phyloP scores from a whole-genome alignment of 345 rosid species.

The Turritis glabra region DNA sequence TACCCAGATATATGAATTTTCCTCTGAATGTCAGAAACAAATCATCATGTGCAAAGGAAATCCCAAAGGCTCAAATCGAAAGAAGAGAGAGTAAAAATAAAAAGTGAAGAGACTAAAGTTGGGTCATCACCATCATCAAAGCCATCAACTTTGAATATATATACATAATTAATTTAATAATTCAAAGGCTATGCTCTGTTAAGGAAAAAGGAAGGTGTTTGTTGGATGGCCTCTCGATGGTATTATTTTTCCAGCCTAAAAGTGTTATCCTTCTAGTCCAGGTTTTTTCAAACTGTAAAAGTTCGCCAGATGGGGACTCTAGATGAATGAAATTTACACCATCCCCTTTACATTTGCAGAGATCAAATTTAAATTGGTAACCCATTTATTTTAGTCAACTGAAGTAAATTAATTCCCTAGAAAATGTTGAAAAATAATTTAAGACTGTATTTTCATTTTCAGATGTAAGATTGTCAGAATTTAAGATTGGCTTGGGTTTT shows the following conservation, averaged over 20 bases:
- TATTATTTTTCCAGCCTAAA: slow-evolving; percentile 62
- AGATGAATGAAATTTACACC: background rate
- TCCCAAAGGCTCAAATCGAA: slow-evolving; percentile 10
- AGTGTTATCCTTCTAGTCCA: slow-evolving; percentile 38
- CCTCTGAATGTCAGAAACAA: slow-evolving; percentile 9
- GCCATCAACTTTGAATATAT: slow-evolving; percentile 39
- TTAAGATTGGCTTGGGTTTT: background rate
- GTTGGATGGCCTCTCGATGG: slow-evolving; percentile 34
- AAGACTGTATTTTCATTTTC: background rate
- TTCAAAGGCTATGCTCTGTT: slow-evolving; percentile 31
- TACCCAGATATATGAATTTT: slow-evolving; percentile 11
- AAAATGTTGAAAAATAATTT: background rate
- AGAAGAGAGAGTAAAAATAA: background rate
- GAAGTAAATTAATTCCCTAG: background rate
- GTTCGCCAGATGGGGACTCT: background rate
- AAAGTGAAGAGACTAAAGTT: slow-evolving; percentile 35
- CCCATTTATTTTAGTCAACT: slow-evolving; percentile 1
- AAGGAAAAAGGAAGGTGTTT: background rate
- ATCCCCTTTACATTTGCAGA: background rate
- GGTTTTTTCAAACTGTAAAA: slow-evolving; percentile 24
- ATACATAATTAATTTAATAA: slow-evolving; percentile 2
- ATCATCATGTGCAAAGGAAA: slow-evolving; percentile 21
- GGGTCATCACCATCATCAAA: slow-evolving; percentile 40
- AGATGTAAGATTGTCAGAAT: slow-evolving; percentile 2
- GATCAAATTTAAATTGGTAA: background rate